Conservation (phyloP, 164 flowering plant genomes). For the Kalanchoe fedtschenkoi region DNA sequence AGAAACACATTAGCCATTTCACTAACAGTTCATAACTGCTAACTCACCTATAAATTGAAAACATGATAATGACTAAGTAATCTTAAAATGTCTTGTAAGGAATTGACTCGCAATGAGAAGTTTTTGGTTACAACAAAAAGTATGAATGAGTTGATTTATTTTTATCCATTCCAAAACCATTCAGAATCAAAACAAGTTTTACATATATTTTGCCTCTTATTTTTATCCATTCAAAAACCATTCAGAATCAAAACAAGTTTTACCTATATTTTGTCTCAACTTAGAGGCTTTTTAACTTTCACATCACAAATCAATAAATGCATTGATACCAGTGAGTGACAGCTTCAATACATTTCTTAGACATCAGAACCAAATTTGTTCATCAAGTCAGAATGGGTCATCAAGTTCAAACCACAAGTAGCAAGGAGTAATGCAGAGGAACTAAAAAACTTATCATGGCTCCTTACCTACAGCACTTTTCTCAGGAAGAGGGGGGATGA, state of each 20-base stretch:
- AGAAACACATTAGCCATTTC: background rate
- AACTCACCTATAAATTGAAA: too few species aligned
- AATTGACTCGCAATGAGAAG: too few species aligned
- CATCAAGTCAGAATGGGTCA: background rate
- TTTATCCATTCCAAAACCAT: too few species aligned
- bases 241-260: background rate
- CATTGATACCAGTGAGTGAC: too few species aligned
- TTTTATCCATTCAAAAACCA: background rate
- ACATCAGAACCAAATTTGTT: background rate
- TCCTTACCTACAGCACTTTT: slow-evolving; percentile 92
- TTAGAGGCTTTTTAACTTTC: background rate
- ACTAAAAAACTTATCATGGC: background rate
- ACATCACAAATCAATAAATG: background rate
- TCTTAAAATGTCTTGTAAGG: too few species aligned
- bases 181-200: too few species aligned
- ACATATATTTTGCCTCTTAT: background rate
- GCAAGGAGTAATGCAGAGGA: background rate
- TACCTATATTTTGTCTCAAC: too few species aligned
- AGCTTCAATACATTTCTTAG: too few species aligned
- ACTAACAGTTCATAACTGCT: too few species aligned
- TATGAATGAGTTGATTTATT: too few species aligned
- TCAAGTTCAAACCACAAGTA: background rate
- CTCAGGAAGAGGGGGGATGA: slow-evolving; percentile 97
- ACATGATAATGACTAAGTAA: too few species aligned
- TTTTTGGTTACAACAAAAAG: too few species aligned